phyloP scores from a whole-genome alignment of 345 rosid species.

The Populus deltoides region DNA sequence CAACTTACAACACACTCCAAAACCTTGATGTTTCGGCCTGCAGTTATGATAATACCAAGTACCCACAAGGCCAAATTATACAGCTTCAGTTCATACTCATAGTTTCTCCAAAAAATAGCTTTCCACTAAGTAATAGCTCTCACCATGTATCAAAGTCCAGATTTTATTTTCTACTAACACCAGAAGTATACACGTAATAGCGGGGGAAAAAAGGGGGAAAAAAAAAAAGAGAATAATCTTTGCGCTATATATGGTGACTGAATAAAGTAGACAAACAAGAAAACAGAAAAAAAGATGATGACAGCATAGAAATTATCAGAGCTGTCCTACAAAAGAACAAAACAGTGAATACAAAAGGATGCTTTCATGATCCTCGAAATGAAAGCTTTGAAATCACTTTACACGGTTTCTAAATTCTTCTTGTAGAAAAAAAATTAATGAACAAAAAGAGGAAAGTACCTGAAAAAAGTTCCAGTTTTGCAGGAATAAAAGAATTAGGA shows the following conservation, averaged over 20 bases:
- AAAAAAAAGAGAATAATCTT: neutral
- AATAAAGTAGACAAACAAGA: neutral
- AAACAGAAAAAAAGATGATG: neutral
- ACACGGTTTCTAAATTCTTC: neutral
- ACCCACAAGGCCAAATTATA: neutral
- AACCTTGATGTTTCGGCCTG: neutral
- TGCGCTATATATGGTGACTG: neutral
- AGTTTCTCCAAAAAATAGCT: neutral
- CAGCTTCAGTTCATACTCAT: constrained; percentile 1
- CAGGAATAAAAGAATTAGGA: neutral
- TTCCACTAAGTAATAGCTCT: constrained; percentile 8
- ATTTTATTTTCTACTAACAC: constrained; percentile 8
- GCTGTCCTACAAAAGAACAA: neutral
- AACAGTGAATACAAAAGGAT: neutral
- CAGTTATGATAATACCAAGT: neutral
- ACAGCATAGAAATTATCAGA: neutral
- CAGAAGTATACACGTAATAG: neutral
- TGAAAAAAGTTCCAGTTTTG: neutral
- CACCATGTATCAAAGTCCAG: constrained; percentile 11
- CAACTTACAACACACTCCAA: neutral
- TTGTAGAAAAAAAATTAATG: neutral
- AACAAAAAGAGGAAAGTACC: constrained; percentile 8
- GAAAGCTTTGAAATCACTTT: neutral
- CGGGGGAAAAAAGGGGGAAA: neutral
- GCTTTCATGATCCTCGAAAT: neutral